A percentile compares a stretch with the other conserved stretches of the same genome.
Evolutionary conservation across 805 yeast species (phyloP).

Genomic region (Pichia thaimueangensis): DNA sequence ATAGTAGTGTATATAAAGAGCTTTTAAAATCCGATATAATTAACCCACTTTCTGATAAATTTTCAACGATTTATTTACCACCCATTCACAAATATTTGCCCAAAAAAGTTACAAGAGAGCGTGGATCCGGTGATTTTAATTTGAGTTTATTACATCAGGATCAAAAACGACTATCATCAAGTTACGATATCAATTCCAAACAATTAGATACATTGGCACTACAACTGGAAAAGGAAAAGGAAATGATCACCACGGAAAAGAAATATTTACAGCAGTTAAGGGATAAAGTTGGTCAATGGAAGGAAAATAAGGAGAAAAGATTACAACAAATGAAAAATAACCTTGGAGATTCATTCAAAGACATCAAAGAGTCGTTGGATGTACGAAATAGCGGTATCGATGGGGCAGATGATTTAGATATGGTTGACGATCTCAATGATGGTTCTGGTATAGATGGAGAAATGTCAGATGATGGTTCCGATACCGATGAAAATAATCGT

Average conservation of each 20-base stretch:
- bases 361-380: constrained; percentile 1
- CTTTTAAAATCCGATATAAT: constrained; percentile 16
- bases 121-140: constrained; percentile 18
- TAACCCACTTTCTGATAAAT: constrained; percentile 18
- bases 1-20: not conserved
- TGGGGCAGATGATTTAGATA: constrained; percentile 1
- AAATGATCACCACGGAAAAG: constrained; percentile 16
- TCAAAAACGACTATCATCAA: constrained; percentile 18
- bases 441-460: constrained; percentile 2
- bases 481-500: not conserved
- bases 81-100: constrained; percentile 12
- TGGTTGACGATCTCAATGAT: constrained; percentile 4
- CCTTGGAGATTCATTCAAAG: constrained; percentile 5
- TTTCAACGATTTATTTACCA: constrained; percentile 23
- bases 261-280: constrained; percentile 19
- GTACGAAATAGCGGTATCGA: constrained; percentile 3
- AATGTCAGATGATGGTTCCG: constrained; percentile 7
- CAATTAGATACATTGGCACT: constrained; percentile 22
- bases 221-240: constrained; percentile 20
- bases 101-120: constrained; percentile 6
- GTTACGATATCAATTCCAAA: constrained; percentile 23
- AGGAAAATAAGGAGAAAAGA: constrained; percentile 13
- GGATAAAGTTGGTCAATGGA: constrained; percentile 13
- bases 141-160: constrained; percentile 22
- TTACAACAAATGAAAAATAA: constrained; percentile 9